A percentile compares a stretch with the other conserved stretches of the same genome.
phyloP scores from a whole-genome alignment of 2,329 filamentous ascomycete species.

The Phialocephala subalpina region DNA sequence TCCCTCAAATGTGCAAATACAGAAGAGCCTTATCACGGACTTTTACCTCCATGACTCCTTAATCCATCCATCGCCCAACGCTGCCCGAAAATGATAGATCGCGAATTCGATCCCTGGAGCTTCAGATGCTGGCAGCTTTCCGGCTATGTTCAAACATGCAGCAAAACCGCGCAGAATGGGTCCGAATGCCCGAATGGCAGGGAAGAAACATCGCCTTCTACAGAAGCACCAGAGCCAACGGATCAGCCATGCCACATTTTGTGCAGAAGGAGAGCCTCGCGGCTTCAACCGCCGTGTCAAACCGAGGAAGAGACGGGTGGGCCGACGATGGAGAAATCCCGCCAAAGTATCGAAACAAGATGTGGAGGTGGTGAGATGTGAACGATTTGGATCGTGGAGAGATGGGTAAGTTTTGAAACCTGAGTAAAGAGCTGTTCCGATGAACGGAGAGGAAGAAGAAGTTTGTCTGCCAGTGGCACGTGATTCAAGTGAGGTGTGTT shows the following conservation, averaged over 20 bases:
- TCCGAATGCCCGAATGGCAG: conserved; percentile 23
- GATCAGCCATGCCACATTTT: conserved; percentile 14
- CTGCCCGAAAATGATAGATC: conserved; percentile 21
- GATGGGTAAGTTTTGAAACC: not conserved
- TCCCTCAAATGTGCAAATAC: conserved; percentile 4
- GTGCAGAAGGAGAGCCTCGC: not conserved
- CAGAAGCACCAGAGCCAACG: conserved; percentile 3
- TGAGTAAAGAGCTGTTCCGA: not conserved
- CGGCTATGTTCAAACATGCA: conserved; percentile 5
- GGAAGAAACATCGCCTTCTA: conserved; percentile 1
- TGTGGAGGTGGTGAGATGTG: not conserved
- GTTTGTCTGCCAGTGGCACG: too few species aligned
- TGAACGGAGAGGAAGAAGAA: too few species aligned
- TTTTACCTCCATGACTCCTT: conserved; percentile 1
- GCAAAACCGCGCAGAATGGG: conserved; percentile 19
- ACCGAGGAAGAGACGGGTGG: conserved; percentile 1
- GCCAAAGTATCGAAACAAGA: not conserved
- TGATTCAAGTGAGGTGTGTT: too few species aligned
- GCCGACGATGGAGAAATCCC: not conserved
- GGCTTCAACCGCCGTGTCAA: not conserved
- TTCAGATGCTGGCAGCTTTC: conserved; percentile 3
- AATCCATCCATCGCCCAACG: conserved; percentile 19
- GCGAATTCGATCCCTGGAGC: conserved; percentile 3
- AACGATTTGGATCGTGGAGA: not conserved
- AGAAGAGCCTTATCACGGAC: not conserved